Conservation (phyloP, 164 flowering plant species). For the Malania oleifera region DNA sequence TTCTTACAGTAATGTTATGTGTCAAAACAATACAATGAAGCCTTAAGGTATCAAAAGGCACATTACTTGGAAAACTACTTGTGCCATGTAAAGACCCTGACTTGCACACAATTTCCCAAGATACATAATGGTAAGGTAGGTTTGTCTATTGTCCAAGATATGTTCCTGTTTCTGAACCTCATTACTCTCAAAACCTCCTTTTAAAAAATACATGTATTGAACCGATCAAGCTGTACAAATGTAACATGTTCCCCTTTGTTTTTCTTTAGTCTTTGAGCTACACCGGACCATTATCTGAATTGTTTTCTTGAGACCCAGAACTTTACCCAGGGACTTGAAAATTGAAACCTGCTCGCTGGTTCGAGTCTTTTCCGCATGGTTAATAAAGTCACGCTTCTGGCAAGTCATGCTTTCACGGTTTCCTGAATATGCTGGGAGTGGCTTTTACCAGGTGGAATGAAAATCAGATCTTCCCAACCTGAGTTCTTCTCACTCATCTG, state of each 20-base stretch:
- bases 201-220: no score
- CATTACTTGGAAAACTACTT: no score
- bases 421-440: constrained; percentile 74
- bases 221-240: constrained; percentile 8
- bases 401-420: constrained; percentile 44
- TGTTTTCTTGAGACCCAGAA: constrained; percentile 10
- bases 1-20: no score
- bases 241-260: not conserved
- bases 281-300: constrained; percentile 11
- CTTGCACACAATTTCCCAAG: no score
- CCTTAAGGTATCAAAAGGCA: no score
- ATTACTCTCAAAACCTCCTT: no score
- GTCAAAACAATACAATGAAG: no score
- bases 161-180: no score
- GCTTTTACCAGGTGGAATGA: constrained; percentile 95
- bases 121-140: no score
- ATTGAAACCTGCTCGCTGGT: constrained; percentile 10
- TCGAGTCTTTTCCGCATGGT: constrained; percentile 9
- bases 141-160: no score
- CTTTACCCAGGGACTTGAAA: constrained; percentile 10
- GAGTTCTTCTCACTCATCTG: constrained; percentile 79
- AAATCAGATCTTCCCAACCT: constrained; percentile 93
- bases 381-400: constrained; percentile 1
- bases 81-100: no score
- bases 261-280: constrained; percentile 3